phyloP scores from a whole-genome alignment of 345 rosid species.

The Alliaria petiolata region DNA sequence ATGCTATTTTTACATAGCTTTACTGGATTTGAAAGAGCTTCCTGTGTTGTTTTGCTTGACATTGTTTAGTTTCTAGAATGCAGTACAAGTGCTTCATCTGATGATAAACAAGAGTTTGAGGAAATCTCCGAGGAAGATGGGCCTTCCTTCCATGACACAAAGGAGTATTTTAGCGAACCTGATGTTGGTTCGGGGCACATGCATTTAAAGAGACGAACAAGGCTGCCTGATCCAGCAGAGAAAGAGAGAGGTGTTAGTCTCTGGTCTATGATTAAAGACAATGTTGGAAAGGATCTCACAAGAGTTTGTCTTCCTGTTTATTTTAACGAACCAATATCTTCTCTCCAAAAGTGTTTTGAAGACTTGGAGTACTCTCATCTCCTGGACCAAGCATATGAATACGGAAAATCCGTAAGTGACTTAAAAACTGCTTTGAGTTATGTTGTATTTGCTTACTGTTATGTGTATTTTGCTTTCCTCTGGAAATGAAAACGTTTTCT shows the following conservation, averaged over 20 bases:
- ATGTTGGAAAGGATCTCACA: constrained; percentile 95
- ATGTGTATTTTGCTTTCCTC: neutral
- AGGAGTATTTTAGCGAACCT: constrained; percentile 59
- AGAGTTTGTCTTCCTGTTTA: constrained; percentile 98
- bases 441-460: neutral
- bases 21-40: neutral
- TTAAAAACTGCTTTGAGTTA: constrained; percentile 19
- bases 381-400: constrained; percentile 75
- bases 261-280: constrained; percentile 99
- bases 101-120: constrained; percentile 84
- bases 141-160: constrained; percentile 65
- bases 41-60: constrained; percentile 28
- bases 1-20: too few species aligned
- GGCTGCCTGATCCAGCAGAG: constrained; percentile 93
- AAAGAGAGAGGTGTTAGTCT: constrained; percentile 96
- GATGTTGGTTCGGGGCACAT: constrained; percentile 38
- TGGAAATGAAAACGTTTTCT: constrained; percentile 4
- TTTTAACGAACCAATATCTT: constrained; percentile 95
- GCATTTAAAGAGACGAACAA: constrained; percentile 59
- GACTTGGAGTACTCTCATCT: constrained; percentile 94
- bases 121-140: constrained; percentile 81
- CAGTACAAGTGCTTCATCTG: constrained; percentile 96
- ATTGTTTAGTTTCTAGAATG: constrained; percentile 60
- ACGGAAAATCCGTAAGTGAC: constrained; percentile 72
- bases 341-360: constrained; percentile 97